Conservation (phyloP, 371 early-diverging fungal species). For the Apophysomyces ossiformis region DNA sequence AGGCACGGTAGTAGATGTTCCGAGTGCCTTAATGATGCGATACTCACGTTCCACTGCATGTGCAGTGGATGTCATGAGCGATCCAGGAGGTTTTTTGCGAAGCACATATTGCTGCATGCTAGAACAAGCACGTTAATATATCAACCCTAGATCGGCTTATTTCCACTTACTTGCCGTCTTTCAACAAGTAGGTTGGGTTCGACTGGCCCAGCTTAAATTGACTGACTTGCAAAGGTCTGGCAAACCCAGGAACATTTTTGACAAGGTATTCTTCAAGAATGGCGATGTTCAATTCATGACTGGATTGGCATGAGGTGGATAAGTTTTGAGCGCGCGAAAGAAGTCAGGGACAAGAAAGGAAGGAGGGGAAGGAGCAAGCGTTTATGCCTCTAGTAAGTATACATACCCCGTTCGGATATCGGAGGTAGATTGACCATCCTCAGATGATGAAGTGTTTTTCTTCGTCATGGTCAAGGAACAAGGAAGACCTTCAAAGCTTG, state of each 20-base stretch:
- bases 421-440: constrained; percentile 40
- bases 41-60: constrained; percentile 95
- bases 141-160: background rate
- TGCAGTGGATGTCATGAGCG: constrained; percentile 82
- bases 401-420: constrained; percentile 41
- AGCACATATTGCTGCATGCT: constrained; percentile 74
- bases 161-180: constrained; percentile 65
- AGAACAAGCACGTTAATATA: background rate
- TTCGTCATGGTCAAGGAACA: constrained; percentile 5
- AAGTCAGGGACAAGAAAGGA: constrained; percentile 1
- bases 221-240: constrained; percentile 66
- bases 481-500: background rate
- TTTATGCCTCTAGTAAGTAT: background rate
- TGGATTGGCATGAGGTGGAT: constrained; percentile 19
- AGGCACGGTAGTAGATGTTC: constrained; percentile 75
- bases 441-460: constrained; percentile 3
- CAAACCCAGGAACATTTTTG: constrained; percentile 56
- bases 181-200: constrained; percentile 89
- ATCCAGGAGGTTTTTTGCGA: constrained; percentile 92
- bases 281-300: constrained; percentile 67
- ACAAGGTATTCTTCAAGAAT: constrained; percentile 63
- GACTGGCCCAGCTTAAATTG: constrained; percentile 92
- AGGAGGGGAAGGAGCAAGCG: background rate
- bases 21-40: constrained; percentile 78
- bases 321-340: background rate